Evolutionary conservation across 345 rosid species (phyloP), one percentile per base, ranked within the genome.

Genomic region (Populus nigra): DNA sequence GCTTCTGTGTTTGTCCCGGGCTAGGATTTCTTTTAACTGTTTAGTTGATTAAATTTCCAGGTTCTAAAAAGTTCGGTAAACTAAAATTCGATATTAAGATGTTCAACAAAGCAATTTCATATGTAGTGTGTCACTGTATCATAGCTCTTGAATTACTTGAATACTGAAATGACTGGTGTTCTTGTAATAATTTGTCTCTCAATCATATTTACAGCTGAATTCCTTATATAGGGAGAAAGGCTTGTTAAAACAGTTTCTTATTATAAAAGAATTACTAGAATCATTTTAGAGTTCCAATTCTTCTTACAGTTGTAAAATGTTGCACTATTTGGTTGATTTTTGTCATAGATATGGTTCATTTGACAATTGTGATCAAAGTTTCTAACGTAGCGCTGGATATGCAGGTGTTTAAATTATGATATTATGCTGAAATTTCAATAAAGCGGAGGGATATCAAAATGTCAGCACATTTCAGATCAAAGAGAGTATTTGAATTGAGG

Each of bases 401-500:
- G 80, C 86, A 85, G 88, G 82, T 73, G 73, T 20, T 59, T 17
- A 18, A 63, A 71, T 49, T 29, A 74, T 76, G 62, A 13, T 61
- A 69, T 69, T 71, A 49, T 69, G 66, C 74, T 50, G 16, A 22
- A 29, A 25, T 70, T 73, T 69, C 23, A 73, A 65, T 70, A 73
- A 65, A 65, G 66, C 67, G 53, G 65, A 68, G 76, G 67, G 73
- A 53, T 65, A 47, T 43, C 73, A 84, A 70, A 73, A 77, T 84
- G 87, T 35, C 61, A 38, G 49, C 62, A 75, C 53, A 74, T 39
- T 66, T 73, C 36, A 76, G 71, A 62, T 73, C 80, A 27, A 71
- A 75, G 65, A 55, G 78, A 73, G 73, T 39, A 75, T 76, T 80
- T 79, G 87, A 82, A 31, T 76, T 74, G 57, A 84, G 82, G 59